Base-by-base conservation (phyloP, 2,329 filamentous ascomycete genomes). In the Neonectria magnoliae region DNA sequence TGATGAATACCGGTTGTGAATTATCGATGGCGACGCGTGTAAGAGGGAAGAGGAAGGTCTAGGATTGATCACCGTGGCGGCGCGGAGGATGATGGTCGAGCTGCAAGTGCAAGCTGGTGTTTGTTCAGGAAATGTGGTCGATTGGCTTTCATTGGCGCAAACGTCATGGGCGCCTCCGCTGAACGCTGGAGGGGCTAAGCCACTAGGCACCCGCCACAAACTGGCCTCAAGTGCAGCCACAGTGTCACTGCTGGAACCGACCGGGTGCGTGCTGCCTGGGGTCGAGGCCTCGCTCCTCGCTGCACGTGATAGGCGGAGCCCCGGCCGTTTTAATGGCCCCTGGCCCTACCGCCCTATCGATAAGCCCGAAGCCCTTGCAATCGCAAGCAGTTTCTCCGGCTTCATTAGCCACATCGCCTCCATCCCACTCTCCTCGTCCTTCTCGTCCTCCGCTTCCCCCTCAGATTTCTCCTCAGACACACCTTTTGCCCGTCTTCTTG, bases 81-180 rank as follows among this genome's bases (percentile, higher is more conserved):
- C 64, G 57, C 44, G 61, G 68, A 57, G 55, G 64, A 68, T 61
- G 64, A 68, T 61, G 67, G 66, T 57, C 50, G 66, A 67, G 58
- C 58, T 68, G 64, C 62, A 58, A 71, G 57, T 68, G 64, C 62
- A 58, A 71, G 65, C 65, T 73, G 70, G 57, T 73, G 68, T 71
- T 69, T 67, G 69, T 73, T 76, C 60, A 74, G 76, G 76, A 75
- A 74, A 78, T 76, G 76, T 78, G 76, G 77, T 77, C 75, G 75
- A 67, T 75, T 77, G 68, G 44, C 36, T 68, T 61, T 69, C 63
- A 71, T 74, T 73, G 71, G 72, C 60, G 66, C 68, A 66, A 67
- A 62, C 68, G 72, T 75, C 71, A 75, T 74, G 57, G 57, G 53
- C 58, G 59, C 52, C 55, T 64, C 63, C 44, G 51, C 55, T 36